phyloP scores from a whole-genome alignment of 2,329 filamentous ascomycete genomes.

The Epichloe sibirici region DNA sequence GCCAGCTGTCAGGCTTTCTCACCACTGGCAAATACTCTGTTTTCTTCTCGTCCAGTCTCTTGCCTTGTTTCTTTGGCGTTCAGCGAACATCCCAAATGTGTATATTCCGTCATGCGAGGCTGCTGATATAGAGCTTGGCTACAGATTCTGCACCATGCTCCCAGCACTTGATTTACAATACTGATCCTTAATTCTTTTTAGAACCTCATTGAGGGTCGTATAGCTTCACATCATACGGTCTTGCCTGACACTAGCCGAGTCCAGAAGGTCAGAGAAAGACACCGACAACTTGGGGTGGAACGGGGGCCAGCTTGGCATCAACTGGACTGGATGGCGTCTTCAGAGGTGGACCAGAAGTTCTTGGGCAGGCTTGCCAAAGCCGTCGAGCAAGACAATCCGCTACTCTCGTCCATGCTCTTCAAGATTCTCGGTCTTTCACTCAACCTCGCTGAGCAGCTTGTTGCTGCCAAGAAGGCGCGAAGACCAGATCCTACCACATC shows the following conservation, averaged over 20 bases:
- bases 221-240: neutral
- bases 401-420: slow-evolving; percentile 73
- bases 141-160: neutral
- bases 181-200: neutral
- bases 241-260: neutral
- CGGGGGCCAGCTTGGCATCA: neutral
- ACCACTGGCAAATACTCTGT: neutral
- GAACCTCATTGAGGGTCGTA: neutral
- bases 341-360: slow-evolving; percentile 95
- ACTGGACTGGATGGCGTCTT: slow-evolving; percentile 65
- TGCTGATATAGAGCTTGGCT: neutral
- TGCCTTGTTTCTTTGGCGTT: neutral
- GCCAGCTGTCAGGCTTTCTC: slow-evolving; percentile 4
- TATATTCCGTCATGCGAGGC: neutral
- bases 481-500: slow-evolving; percentile 68
- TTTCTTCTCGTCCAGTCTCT: neutral
- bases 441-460: slow-evolving; percentile 71
- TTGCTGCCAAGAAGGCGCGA: slow-evolving; percentile 71
- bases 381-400: slow-evolving; percentile 63
- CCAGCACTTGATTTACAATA: neutral
- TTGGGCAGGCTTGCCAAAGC: slow-evolving; percentile 76
- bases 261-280: neutral
- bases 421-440: slow-evolving; percentile 86
- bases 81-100: neutral
- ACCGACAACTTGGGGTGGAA: neutral